Evolutionary conservation across 345 rosid genomes (phyloP), one percentile per base, ranked within the genome.

Genomic region (Rhodomyrtus tomentosa): DNA sequence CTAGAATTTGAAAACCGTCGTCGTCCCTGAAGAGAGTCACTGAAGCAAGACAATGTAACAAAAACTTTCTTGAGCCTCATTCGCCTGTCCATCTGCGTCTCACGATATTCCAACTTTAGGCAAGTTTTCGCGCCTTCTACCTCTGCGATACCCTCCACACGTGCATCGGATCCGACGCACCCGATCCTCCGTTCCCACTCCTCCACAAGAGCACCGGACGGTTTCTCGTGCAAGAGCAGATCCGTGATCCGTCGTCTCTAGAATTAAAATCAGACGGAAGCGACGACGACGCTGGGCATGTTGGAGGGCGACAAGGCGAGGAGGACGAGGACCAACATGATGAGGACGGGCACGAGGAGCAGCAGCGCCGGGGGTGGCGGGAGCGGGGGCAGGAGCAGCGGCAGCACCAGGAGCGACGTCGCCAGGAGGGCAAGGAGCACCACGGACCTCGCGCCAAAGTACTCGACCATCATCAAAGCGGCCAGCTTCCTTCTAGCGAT

Each of bases 261-360:
- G 76, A 16, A 9, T 62, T 40, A 11, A 62, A 36, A 62, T 81
- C 83, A 32, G 68, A 50, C 20, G 51, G 83, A 81, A 32, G 59
- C 11, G 21, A 53, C 84, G 20, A 45, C 7, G 48, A 22, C 55
- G 14, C 7, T 32, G 58, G 48, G 49, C 24, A 55, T 45, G 20
- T 32, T 38, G 32, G 79, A 25, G 14, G 82, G 82, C 29, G 84
- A 82, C 50, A 86, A 45, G 76, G 87, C 85, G 62, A 86, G 55
- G 40, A 82, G 45, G 27, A 86, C n/a, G 49, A 86, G 87, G 50
- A 86, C 51, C 7, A 50, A 53, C 85, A 86, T 50, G 84, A 86
- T 74, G 56, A 86, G 49, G 81, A 86, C 87, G 29, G 87, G 87
- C 36, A 86, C 50, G 38, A 86, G 82, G 82, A 86, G 87, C 82